Base-by-base conservation (phyloP, 495 filamentous ascomycete species). In the Aspergillus nanangensis region DNA sequence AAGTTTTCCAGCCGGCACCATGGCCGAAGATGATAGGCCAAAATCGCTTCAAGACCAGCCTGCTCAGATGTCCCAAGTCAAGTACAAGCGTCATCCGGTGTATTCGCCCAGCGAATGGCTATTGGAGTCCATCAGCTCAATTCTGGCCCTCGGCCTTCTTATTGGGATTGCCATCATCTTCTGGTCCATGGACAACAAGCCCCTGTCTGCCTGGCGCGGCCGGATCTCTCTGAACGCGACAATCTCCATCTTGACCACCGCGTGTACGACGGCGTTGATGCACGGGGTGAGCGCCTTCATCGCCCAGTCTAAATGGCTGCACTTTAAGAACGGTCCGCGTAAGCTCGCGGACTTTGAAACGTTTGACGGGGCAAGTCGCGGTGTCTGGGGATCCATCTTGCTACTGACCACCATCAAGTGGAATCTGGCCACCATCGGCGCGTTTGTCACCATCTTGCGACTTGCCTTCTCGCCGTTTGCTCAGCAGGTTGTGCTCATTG, bases 311-410 rank as follows among this genome's bases (percentile, higher is more conserved):
- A 70, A 71, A 49, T 67, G 70, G 70, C 53, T 53, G 20, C 53
- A 61, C 53, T 67, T 67, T 41, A 54, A 49, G 38, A 49, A 47
- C n/a, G 42, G 52, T 19, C 38, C 53, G 18, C 56, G 57, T n/a
- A 57, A 45, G 17, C 52, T 74, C 5, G 22, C 51, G 10, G 53
- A 60, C 5, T 58, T 74, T 31, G 54, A 68, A 49, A 53, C 48
- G 27, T 71, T 68, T 40, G 69, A 72, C 38, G 60, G 53, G n/a
- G 68, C 70, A 1, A 69, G 65, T 47, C 58, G 68, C 5, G 70
- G 70, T 9, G 59, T 63, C 3, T 66, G 57, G 63, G 70, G 70
- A 1, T 56, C 60, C n/a, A 43, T 71, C 1, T 53, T 45, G n/a
- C 40, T 56, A 1, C 44, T 55, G 17, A 48, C 48, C 27, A 51